Evolutionary conservation across 345 rosid species (phyloP).

Genomic region (Brassica rapa): DNA sequence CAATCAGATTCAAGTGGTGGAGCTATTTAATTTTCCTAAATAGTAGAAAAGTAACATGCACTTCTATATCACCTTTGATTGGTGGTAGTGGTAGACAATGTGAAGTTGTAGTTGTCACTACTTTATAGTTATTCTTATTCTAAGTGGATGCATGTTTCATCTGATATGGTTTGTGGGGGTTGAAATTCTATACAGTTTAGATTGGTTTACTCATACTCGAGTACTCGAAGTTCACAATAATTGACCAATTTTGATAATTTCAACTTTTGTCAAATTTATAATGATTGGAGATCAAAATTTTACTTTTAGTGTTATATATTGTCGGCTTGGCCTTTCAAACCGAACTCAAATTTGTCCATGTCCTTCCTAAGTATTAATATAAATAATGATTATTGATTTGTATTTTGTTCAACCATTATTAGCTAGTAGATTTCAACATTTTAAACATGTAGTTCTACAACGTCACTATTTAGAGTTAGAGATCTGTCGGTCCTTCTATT

Average conservation of each 20-base stretch:
- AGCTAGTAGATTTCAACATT: background rate
- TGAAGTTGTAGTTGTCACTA: conserved; percentile 11
- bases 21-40: conserved; percentile 8
- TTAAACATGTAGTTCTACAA: conserved; percentile 5
- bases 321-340: conserved; percentile 12
- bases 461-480: background rate
- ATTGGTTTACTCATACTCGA: background rate
- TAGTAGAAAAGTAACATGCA: conserved; percentile 15
- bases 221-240: conserved; percentile 5
- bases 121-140: background rate
- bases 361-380: background rate
- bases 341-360: background rate
- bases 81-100: conserved; percentile 34
- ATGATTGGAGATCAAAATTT: conserved; percentile 1
- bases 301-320: background rate
- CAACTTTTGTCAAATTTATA: background rate
- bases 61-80: conserved; percentile 11
- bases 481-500: background rate
- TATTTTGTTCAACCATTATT: background rate
- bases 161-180: background rate
- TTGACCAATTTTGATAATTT: conserved; percentile 5
- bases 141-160: background rate
- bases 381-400: background rate
- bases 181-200: background rate
- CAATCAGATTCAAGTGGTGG: conserved; percentile 2